These are phyloP conservation scores for Lentinula sp. DNA, from an alignment of 768 basidiomycete species.

Conservation along the genomic window DNA sequence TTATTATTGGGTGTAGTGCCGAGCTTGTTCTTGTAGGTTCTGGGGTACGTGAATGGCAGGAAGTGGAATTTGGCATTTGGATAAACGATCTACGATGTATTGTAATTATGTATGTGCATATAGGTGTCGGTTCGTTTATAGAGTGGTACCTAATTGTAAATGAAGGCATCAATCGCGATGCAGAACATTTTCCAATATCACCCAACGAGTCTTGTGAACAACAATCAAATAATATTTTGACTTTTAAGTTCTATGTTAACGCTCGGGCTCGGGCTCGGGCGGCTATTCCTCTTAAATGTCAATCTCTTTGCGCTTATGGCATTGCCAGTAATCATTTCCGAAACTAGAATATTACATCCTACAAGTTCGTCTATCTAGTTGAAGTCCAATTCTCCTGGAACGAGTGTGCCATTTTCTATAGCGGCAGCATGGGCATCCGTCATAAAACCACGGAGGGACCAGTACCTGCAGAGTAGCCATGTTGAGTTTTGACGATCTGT, in stretches of 20 bases:
- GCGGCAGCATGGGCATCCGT: conserved; percentile 25
- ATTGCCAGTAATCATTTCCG: too few relatives aligned
- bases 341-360: too few relatives aligned
- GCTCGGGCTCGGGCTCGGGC: too few relatives aligned
- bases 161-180: too few relatives aligned
- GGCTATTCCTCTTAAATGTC: too few relatives aligned
- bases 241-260: too few relatives aligned
- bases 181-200: too few relatives aligned
- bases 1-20: background rate
- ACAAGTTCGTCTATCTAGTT: background rate
- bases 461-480: conserved; percentile 15
- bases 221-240: too few relatives aligned
- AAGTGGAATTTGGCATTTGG: background rate
- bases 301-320: too few relatives aligned
- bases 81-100: background rate
- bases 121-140: background rate
- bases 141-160: background rate
- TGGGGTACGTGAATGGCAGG: background rate
- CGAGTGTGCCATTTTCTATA: conserved; percentile 19
- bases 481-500: too few relatives aligned
- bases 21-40: background rate
- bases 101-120: background rate
- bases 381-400: conserved; percentile 12
- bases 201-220: too few relatives aligned
- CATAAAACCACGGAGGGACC: conserved; percentile 22